Evolutionary conservation across 768 basidiomycete species (phyloP), one percentile per base, ranked within the genome.

Genomic region (Lactarius sanguifluus): DNA sequence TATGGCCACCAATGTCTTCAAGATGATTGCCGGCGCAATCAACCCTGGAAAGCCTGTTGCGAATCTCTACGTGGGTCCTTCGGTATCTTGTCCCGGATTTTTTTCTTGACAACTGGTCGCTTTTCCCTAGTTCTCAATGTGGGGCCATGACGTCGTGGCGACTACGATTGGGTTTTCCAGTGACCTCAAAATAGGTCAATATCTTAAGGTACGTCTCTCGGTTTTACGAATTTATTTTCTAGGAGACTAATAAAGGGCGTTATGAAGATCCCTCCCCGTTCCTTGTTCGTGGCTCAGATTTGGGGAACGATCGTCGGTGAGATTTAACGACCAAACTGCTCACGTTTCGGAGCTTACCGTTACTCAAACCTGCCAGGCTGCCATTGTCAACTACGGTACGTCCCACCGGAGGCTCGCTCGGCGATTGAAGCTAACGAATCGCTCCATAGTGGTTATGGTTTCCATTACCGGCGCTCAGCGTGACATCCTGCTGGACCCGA

Each of bases 1-100:
- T 20, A 77, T 88, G 55, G 81, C 81, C 3, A 87, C 86, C 6
- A 83, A 82, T 68, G 83, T 88, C 64, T 85, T 86, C 82, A 85
- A 86, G 75, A 87, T 88, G 85, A 81, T 86, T 20, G 85, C 83
- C 12, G 84, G 84, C 16, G 82, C 81, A 2, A 76, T 87, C 10
- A 84, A 85, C 71, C 85, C 86, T 8, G 87, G 87, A 52, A 80
- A 82, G 56, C 87, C 87, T 0, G 84, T 88, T 5, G 87, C 86
- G 1, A 90, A 89, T 73, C 83, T 89, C 65, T 89, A 89, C 71
- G 85, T 87, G 57, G 58, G 30, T 47, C 28, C 13, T 15, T 28
- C 2, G 6, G 15, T 55, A 15, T 45, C 45, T 2, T 52, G 12
- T 16, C 13, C 2, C 47, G 0, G 7, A 25, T 13, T 1, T 30